Percentiles rank a stretch among this genome's conserved stretches.
Conservation (phyloP, 345 rosid species). For the Eucalyptus regnans region DNA sequence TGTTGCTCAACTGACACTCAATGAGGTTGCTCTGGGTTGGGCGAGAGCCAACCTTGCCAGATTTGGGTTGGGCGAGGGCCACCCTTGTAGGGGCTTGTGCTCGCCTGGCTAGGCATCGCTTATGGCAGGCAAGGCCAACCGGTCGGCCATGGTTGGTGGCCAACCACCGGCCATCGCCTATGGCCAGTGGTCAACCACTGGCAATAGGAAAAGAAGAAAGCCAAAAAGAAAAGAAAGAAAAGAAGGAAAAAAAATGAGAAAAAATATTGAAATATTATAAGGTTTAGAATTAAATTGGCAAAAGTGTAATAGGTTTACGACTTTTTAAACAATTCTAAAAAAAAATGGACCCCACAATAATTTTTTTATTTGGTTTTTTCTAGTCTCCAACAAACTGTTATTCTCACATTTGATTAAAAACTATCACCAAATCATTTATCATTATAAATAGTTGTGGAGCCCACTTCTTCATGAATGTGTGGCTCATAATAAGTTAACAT, state of each 20-base stretch:
- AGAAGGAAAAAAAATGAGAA: accelerated
- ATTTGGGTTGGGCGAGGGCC: accelerated
- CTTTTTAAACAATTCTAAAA: no score
- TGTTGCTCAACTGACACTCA: accelerated
- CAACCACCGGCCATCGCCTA: accelerated
- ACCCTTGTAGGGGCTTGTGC: accelerated
- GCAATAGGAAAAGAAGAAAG: no score
- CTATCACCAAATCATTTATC: no score
- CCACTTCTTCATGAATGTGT: accelerated
- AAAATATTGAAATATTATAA: no score
- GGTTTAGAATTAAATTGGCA: accelerated
- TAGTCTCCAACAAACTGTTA: accelerated
- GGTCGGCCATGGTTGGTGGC: accelerated
- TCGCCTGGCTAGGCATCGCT: accelerated
- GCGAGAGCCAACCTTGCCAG: accelerated
- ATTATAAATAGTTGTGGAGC: accelerated
- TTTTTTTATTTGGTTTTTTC: no score
- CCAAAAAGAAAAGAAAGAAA: no score
- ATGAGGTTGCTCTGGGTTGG: accelerated
- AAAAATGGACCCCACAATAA: accelerated
- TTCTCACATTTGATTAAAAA: no score
- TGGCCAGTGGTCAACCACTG: accelerated
- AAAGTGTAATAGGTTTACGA: accelerated
- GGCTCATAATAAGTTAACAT: no score
- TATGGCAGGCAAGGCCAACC: accelerated